These are phyloP conservation scores for Medicago ruthenica DNA, from an alignment of 306 rosid genomes.

Conservation along the genomic window DNA sequence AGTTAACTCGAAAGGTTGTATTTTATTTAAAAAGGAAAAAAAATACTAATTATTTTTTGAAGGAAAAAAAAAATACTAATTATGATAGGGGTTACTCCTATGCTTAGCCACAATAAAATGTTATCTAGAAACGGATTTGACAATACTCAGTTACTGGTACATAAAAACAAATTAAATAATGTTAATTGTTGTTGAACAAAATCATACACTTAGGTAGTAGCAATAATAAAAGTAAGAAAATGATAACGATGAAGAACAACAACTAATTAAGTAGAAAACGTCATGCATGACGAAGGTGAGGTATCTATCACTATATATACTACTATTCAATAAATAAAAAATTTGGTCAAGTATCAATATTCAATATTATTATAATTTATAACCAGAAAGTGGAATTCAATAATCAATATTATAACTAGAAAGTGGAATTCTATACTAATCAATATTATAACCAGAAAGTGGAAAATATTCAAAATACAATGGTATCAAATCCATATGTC, in stretches of 20 bases:
- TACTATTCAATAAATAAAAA: background rate
- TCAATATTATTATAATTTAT: background rate
- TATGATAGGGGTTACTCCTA: too few relatives aligned
- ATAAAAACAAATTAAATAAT: too few relatives aligned
- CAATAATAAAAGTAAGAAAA: background rate
- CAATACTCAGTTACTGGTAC: too few relatives aligned
- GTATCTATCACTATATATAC: background rate
- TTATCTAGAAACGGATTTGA: too few relatives aligned
- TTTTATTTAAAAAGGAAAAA: too few relatives aligned
- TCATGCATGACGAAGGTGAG: slow-evolving; percentile 45
- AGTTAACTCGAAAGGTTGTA: too few relatives aligned
- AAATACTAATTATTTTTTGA: too few relatives aligned
- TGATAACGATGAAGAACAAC: background rate
- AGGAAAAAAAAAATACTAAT: too few relatives aligned
- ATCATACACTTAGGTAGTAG: too few relatives aligned
- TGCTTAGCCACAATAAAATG: too few relatives aligned
- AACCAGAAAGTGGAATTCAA: background rate
- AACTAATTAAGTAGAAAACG: slow-evolving; percentile 32
- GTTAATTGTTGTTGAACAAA: too few relatives aligned
- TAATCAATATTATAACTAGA: background rate
- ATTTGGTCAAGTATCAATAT: too few relatives aligned
- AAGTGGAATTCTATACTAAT: background rate
- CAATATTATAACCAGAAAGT: background rate
- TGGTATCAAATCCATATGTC: background rate
- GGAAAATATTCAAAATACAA: background rate